Evolutionary conservation across 1,284 basidiomycete species (phyloP), one percentile per base, ranked within the genome.

Genomic region (Vanrija sp.): DNA sequence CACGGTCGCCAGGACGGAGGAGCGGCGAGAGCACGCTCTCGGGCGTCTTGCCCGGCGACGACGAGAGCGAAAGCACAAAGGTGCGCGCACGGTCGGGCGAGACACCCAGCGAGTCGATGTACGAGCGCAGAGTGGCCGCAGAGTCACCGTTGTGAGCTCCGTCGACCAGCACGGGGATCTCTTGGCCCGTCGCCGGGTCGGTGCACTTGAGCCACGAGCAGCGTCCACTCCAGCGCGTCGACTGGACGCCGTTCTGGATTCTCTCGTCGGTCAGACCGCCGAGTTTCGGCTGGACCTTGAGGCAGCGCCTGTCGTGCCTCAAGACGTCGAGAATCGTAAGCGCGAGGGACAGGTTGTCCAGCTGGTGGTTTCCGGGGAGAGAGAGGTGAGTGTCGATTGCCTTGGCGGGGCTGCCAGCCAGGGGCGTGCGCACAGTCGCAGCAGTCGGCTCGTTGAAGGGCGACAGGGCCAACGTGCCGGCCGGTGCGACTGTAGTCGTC

Each of bases 61-160:
- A 79, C 0, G 91, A 92, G 23, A 95, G 79, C 0, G 83, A 83
- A 37, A 92, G 72, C 61, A 96, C 79, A 68, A 85, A 90, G 0
- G 85, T 85, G 45, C 67, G 25, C 68, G 78, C 58, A 73, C 59
- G 18, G 48, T 61, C 16, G 19, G 61, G 16, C 27, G 65, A 54
- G 18, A 71, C 53, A 23, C 70, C 58, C 6, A 86, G 72, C 2
- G 77, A 69, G 35, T 82, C 78, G 53, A 98, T 76, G 71, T 93
- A 98, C 6, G 78, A 69, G 1, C 84, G 79, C 8, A 99, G 82
- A 0, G 84, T 84, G 18, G 71, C 61, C 0, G 91, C 82, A 0
- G 92, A 93, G 6, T 88, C 85, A n/a, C 84, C 78, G 68, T 99
- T 99, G 72, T 99, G 96, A 1, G 96, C 95, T 4, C 96, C 96